Conservation (phyloP, 2,329 filamentous ascomycete species). For the Taxawa tesnikishii region DNA sequence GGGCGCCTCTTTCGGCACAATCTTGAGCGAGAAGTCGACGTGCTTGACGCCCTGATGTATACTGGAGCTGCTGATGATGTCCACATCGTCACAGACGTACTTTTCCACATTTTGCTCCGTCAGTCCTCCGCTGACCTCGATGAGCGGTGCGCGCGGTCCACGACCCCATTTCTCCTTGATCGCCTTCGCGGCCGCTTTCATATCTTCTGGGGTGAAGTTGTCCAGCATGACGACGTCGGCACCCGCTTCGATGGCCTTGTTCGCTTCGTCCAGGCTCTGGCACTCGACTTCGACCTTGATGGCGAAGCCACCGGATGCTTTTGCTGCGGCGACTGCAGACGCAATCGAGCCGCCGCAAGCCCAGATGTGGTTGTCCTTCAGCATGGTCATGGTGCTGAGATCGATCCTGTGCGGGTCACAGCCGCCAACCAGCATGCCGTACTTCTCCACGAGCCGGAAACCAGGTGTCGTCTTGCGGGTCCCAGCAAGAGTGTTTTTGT, state of each 20-base stretch:
- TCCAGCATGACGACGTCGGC: constrained; percentile 97
- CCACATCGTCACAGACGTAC: constrained; percentile 75
- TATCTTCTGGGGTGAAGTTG: constrained; percentile 75
- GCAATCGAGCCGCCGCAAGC: constrained; percentile 71
- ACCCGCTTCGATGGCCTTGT: constrained; percentile 81
- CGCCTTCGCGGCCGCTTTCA: constrained; percentile 59
- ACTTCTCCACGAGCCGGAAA: constrained; percentile 93
- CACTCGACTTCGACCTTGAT: constrained; percentile 96
- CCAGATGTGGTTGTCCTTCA: constrained; percentile 99
- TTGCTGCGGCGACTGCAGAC: constrained; percentile 72
- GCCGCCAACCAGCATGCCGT: constrained; percentile 90
- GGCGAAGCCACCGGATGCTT: constrained; percentile 73
- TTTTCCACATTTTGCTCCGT: constrained; percentile 69
- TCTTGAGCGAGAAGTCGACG: constrained; percentile 93
- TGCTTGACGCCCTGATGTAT: constrained; percentile 94
- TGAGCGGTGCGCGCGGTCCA: constrained; percentile 55
- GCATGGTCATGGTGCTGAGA: constrained; percentile 84
- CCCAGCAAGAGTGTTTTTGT: constrained; percentile 74
- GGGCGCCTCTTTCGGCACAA: constrained; percentile 36
- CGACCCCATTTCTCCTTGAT: constrained; percentile 68
- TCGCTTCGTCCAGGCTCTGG: constrained; percentile 73
- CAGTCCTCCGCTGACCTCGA: constrained; percentile 88
- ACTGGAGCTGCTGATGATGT: constrained; percentile 90
- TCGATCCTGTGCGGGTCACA: constrained; percentile 89
- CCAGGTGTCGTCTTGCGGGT: constrained; percentile 96